Evolutionary conservation across 2,329 filamentous ascomycete genomes (phyloP).

Genomic region (Curvularia spicifera): DNA sequence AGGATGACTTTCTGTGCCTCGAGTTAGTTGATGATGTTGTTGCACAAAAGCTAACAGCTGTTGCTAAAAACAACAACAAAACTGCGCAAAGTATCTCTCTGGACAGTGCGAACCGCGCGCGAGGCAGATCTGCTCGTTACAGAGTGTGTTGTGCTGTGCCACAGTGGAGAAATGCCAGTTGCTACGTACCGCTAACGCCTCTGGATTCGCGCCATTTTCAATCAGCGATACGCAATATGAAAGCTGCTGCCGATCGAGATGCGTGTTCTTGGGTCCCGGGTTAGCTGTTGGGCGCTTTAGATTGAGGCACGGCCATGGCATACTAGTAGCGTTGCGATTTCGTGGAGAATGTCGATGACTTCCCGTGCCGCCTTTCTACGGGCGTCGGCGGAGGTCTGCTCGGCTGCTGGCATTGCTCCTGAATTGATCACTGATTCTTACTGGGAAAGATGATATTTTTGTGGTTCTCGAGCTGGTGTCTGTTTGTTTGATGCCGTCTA

Average conservation of each 20-base stretch:
- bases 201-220: conserved; percentile 95
- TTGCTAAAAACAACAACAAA: neutral
- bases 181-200: conserved; percentile 82
- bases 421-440: neutral
- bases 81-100: neutral
- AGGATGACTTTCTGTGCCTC: conserved; percentile 54
- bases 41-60: conserved; percentile 4
- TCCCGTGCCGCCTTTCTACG: conserved; percentile 81
- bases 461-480: neutral
- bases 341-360: conserved; percentile 79
- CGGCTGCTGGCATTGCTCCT: conserved; percentile 26
- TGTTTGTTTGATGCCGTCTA: conserved; percentile 12
- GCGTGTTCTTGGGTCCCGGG: conserved; percentile 74
- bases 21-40: conserved; percentile 11
- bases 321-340: conserved; percentile 89
- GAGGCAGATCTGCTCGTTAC: conserved; percentile 13
- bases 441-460: neutral
- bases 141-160: conserved; percentile 9
- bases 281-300: conserved; percentile 6
- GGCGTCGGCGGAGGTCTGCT: conserved; percentile 41
- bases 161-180: conserved; percentile 2
- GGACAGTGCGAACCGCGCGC: conserved; percentile 18
- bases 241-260: conserved; percentile 86
- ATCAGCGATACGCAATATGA: conserved; percentile 97
- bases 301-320: conserved; percentile 34